phyloP scores from a whole-genome alignment of 1,284 basidiomycete genomes.

The Fomitopsis palustris region DNA sequence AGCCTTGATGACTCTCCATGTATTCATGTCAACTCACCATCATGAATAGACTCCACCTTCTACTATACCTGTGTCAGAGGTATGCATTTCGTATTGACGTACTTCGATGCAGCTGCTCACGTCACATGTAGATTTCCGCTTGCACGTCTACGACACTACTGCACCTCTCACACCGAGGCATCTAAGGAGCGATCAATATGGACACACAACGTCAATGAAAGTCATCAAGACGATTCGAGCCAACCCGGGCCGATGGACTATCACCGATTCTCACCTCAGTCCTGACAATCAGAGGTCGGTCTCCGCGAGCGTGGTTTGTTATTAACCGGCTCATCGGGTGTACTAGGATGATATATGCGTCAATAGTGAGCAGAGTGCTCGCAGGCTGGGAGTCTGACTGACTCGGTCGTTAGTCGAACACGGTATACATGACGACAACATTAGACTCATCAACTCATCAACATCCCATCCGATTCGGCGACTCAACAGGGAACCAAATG shows the following conservation, averaged over 20 bases:
- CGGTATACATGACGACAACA: constrained; percentile 85
- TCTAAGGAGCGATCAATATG: constrained; percentile 24
- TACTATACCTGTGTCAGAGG: constrained; percentile 84
- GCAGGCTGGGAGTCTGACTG: background rate
- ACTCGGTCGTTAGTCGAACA: constrained; percentile 48
- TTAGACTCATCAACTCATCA: constrained; percentile 69
- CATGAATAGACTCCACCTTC: constrained; percentile 62
- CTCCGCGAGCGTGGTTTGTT: background rate
- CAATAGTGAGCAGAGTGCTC: constrained; percentile 53
- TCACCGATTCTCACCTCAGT: constrained; percentile 92
- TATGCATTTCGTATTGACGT: constrained; percentile 23
- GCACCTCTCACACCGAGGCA: constrained; percentile 30
- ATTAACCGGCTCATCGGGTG: background rate
- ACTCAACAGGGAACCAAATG: constrained; percentile 30
- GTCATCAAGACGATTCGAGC: constrained; percentile 80
- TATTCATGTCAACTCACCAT: background rate
- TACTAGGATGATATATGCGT: constrained; percentile 86
- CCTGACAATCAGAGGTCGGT: constrained; percentile 83
- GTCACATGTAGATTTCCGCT: constrained; percentile 63
- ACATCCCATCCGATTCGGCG: constrained; percentile 70
- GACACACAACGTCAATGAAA: constrained; percentile 67
- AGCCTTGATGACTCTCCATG: constrained; percentile 15
- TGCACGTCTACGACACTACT: constrained; percentile 86
- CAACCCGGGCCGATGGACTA: constrained; percentile 79
- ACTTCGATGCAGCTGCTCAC: constrained; percentile 1